A percentile compares a stretch with the other conserved stretches of the same genome.
Conservation (phyloP, 495 filamentous ascomycete genomes). For the Darksidea phi region DNA sequence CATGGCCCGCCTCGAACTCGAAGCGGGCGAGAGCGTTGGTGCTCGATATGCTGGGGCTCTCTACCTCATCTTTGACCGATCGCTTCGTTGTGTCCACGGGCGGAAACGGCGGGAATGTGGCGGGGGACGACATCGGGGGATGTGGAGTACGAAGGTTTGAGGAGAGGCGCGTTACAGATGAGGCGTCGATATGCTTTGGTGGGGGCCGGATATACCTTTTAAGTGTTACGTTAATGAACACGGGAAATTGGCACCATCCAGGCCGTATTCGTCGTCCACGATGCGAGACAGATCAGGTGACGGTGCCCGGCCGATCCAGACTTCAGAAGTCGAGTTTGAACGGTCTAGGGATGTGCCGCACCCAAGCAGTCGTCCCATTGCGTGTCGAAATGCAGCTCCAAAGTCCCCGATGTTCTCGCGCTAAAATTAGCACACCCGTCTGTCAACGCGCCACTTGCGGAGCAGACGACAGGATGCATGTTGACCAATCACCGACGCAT, state of each 20-base stretch:
- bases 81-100: conserved; percentile 39
- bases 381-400: conserved; percentile 1
- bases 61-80: conserved; percentile 41
- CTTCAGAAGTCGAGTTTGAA: not conserved
- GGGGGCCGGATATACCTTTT: conserved; percentile 30
- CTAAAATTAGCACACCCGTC: conserved; percentile 6
- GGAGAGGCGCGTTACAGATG: conserved; percentile 15
- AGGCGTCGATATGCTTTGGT: conserved; percentile 22
- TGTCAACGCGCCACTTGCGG: not conserved
- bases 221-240: conserved; percentile 17
- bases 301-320: conserved; percentile 1
- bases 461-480: not conserved
- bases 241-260: conserved; percentile 23
- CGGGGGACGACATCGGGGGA: conserved; percentile 30
- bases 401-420: conserved; percentile 4
- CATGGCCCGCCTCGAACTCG: conserved; percentile 75
- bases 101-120: conserved; percentile 39
- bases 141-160: conserved; percentile 7
- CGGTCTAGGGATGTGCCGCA: conserved; percentile 1
- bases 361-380: not conserved
- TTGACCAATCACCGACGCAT: not conserved
- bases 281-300: conserved; percentile 26
- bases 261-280: conserved; percentile 21
- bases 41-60: conserved; percentile 43
- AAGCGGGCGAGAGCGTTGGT: conserved; percentile 68